phyloP scores from a whole-genome alignment of 352 stramenopile species.

The Peronospora tabacina region DNA sequence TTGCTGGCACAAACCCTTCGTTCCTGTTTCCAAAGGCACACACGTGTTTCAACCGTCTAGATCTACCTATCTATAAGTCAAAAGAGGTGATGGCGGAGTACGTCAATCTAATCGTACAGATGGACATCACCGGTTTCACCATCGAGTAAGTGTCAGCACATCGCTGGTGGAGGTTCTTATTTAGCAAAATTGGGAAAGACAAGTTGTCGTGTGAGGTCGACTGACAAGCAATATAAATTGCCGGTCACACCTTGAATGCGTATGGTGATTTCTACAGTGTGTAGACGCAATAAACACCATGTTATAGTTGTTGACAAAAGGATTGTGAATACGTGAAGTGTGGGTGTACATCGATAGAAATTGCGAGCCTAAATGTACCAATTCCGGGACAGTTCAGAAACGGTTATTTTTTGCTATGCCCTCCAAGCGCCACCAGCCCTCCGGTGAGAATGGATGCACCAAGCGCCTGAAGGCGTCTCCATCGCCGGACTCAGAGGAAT shows the following conservation, averaged over 20 bases:
- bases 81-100: slow-evolving; percentile 68
- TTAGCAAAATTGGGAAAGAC: slow-evolving; percentile 11
- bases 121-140: slow-evolving; percentile 94
- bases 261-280: slow-evolving; percentile 1
- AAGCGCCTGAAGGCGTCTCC: slow-evolving; percentile 16
- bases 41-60: slow-evolving; percentile 81
- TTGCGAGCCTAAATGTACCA: too few relatives aligned
- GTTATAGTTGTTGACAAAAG: slow-evolving; percentile 7
- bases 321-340: slow-evolving; percentile 7
- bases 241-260: background rate
- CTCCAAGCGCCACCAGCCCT: slow-evolving; percentile 7
- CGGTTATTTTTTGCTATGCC: slow-evolving; percentile 8
- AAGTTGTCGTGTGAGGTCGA: slow-evolving; percentile 1
- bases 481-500: slow-evolving; percentile 12
- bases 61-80: slow-evolving; percentile 66
- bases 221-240: slow-evolving; percentile 1
- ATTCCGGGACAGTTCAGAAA: background rate
- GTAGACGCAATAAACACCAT: slow-evolving; percentile 1
- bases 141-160: slow-evolving; percentile 46
- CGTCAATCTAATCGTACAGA: slow-evolving; percentile 90
- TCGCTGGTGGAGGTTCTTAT: slow-evolving; percentile 26
- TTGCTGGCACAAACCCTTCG: slow-evolving; percentile 50
- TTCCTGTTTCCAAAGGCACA: slow-evolving; percentile 75
- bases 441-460: background rate
- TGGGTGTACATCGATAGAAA: too few relatives aligned